Percentiles rank a stretch among this genome's conserved stretches.
phyloP scores from a whole-genome alignment of 306 rosid species.

The Glycine tomentella region DNA sequence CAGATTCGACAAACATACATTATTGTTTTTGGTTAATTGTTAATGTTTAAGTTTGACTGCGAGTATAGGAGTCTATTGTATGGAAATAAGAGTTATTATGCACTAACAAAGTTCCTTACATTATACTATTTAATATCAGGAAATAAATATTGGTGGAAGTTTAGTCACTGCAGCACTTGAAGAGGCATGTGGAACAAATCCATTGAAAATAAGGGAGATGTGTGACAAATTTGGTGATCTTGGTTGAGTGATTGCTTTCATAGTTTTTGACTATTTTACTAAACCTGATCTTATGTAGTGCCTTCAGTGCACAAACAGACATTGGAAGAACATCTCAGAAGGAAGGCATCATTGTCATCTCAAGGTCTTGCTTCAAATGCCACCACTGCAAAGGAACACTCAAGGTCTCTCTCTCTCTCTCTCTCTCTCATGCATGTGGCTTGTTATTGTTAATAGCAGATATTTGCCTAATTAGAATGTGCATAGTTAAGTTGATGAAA shows the following conservation, averaged over 20 bases:
- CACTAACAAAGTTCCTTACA: constrained; percentile 5
- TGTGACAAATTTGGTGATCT: constrained; percentile 90
- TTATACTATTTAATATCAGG: constrained; percentile 59
- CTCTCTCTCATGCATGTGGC: too few species aligned
- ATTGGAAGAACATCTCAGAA: constrained; percentile 82
- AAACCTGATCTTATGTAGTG: constrained; percentile 51
- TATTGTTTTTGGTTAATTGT: constrained; percentile 35
- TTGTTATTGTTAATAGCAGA: too few species aligned
- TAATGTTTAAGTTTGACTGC: constrained; percentile 32
- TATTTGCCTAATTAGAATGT: too few species aligned
- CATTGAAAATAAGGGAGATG: constrained; percentile 81
- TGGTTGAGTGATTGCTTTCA: constrained; percentile 60
- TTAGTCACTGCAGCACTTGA: constrained; percentile 82
- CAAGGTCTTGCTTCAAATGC: neutral
- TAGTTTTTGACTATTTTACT: constrained; percentile 42
- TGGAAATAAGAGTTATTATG: constrained; percentile 31
- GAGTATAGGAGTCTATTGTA: constrained; percentile 11
- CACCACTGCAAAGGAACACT: too few species aligned
- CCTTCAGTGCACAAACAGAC: constrained; percentile 88
- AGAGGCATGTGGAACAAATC: constrained; percentile 85
- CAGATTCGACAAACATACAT: neutral
- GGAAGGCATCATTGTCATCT: constrained; percentile 84
- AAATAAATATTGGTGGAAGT: constrained; percentile 89
- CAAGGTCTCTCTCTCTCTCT: too few species aligned
- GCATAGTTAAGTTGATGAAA: too few species aligned